Conservation (phyloP, 1,284 basidiomycete genomes). For the Boletellus deceptivus region DNA sequence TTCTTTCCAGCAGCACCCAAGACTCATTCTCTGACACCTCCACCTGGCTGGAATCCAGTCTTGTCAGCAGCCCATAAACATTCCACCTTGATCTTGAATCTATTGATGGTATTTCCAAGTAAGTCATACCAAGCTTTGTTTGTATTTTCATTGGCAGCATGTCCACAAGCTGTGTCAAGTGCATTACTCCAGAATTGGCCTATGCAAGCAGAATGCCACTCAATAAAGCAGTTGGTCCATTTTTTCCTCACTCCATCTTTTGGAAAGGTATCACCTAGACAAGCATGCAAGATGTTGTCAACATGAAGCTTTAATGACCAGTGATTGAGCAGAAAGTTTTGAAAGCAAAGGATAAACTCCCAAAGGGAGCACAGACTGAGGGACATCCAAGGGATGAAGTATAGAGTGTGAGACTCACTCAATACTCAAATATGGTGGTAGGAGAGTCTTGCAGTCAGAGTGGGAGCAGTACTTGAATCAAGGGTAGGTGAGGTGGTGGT, state of each 20-base stretch:
- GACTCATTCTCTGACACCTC: neutral
- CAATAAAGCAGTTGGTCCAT: neutral
- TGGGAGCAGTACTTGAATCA: too few species aligned
- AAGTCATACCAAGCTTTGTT: constrained; percentile 1
- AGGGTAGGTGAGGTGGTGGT: too few species aligned
- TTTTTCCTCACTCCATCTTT: neutral
- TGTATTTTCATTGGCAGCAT: neutral
- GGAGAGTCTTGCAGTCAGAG: too few species aligned
- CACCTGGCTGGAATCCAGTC: constrained; percentile 1
- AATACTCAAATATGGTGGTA: too few species aligned
- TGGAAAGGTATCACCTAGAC: neutral
- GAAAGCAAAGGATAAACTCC: too few species aligned
- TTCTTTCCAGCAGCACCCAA: neutral
- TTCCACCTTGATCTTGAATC: neutral
- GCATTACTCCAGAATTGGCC: neutral
- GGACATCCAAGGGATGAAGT: too few species aligned
- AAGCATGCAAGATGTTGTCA: neutral
- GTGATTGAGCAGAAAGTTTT: too few species aligned
- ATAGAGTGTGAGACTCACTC: too few species aligned
- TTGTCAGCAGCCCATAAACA: neutral
- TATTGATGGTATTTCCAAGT: neutral
- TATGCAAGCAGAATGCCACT: neutral
- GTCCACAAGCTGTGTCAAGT: neutral
- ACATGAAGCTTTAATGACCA: neutral
- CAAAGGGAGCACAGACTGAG: too few species aligned